phyloP scores from a whole-genome alignment of 306 rosid genomes.

The Acacia confusa region DNA sequence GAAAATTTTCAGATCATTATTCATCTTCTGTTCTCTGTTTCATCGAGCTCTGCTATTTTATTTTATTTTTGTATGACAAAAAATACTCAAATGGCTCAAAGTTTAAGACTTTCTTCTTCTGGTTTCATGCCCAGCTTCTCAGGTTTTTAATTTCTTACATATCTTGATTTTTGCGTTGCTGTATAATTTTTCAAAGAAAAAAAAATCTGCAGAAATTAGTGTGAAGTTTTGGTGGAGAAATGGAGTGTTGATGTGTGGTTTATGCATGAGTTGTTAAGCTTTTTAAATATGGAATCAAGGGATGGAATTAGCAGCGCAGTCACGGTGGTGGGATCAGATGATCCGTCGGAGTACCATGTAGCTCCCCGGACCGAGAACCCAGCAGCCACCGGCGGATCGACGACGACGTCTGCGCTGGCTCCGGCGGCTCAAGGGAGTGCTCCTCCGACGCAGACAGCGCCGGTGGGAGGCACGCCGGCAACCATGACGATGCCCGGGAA shows the following conservation, averaged over 20 bases:
- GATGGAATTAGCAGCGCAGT: constrained; percentile 83
- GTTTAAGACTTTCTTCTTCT: constrained; percentile 33
- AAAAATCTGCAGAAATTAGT: constrained; percentile 15
- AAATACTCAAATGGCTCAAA: constrained; percentile 34
- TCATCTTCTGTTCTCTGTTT: constrained; percentile 12
- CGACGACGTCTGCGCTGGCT: constrained; percentile 31
- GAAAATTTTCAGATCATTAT: constrained; percentile 21
- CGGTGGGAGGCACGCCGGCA: constrained; percentile 9
- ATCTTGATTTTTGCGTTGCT: constrained; percentile 24
- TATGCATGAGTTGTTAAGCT: constrained; percentile 37
- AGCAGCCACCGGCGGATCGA: constrained; percentile 50
- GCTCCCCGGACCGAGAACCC: constrained; percentile 81
- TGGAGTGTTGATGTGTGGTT: constrained; percentile 49
- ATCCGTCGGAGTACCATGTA: constrained; percentile 89
- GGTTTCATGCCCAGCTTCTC: constrained; percentile 32
- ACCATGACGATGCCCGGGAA: constrained; percentile 45
- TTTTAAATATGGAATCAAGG: constrained; percentile 76
- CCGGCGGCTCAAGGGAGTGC: constrained; percentile 24
- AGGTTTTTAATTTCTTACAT: constrained; percentile 12
- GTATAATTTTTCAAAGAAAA: constrained; percentile 12
- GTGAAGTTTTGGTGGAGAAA: constrained; percentile 38
- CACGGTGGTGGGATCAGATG: constrained; percentile 96
- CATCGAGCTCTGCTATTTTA: constrained; percentile 31
- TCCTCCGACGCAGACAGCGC: constrained; percentile 35
- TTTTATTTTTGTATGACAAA: constrained; percentile 2